Evolutionary conservation across 2,329 filamentous ascomycete genomes (phyloP).

Genomic region (Cercospora brassicicola): DNA sequence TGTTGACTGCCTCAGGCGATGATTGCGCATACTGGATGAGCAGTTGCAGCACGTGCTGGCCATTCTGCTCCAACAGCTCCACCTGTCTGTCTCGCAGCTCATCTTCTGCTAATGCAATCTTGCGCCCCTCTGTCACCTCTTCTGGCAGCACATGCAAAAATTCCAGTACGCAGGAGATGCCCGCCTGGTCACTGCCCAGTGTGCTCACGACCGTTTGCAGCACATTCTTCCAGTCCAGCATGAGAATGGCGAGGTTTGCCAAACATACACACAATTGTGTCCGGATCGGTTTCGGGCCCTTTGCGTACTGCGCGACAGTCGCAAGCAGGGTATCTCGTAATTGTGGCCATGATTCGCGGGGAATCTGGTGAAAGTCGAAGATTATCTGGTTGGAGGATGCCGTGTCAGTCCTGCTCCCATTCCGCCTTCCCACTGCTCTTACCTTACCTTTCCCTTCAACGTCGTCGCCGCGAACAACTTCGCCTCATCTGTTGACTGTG

Average conservation of each 20-base stretch:
- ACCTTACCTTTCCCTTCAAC: constrained; percentile 87
- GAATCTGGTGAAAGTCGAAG: constrained; percentile 90
- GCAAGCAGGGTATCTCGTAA: constrained; percentile 82
- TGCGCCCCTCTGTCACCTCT: constrained; percentile 98
- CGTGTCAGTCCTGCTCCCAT: constrained; percentile 13
- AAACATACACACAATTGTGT: constrained; percentile 94
- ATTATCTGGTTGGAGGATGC: constrained; percentile 66
- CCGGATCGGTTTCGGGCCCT: constrained; percentile 73
- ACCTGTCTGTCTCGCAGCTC: constrained; percentile 81
- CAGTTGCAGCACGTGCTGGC: constrained; percentile 79
- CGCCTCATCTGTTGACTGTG: constrained; percentile 73
- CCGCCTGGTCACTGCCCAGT: constrained; percentile 72
- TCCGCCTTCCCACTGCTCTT: constrained; percentile 18
- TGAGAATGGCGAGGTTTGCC: constrained; percentile 91
- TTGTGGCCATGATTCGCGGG: constrained; percentile 68
- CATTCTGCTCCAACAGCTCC: constrained; percentile 88
- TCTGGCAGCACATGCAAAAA: constrained; percentile 96
- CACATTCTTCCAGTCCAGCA: constrained; percentile 94
- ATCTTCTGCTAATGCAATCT: constrained; percentile 99
- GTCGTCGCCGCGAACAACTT: constrained; percentile 96
- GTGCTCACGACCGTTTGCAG: constrained; percentile 76
- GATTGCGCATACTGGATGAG: constrained; percentile 89
- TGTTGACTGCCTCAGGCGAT: constrained; percentile 81
- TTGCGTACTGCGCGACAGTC: constrained; percentile 76
- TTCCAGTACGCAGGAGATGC: constrained; percentile 85